Conservation (phyloP, 441 rosid genomes). For the Arabidopsis hybrid region DNA sequence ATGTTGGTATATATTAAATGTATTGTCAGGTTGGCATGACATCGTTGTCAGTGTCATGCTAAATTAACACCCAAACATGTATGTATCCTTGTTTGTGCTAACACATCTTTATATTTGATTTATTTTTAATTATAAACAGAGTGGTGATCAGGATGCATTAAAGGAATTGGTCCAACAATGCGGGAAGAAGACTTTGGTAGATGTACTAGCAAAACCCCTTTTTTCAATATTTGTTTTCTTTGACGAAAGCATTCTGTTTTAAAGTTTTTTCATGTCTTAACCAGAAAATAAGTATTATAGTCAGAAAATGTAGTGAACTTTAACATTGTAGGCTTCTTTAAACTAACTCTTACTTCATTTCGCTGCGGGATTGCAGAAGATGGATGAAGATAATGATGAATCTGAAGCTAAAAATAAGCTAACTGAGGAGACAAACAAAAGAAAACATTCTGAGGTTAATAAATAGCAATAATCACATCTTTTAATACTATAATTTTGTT, state of each 20-base stretch:
- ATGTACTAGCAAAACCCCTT: conserved; percentile 37
- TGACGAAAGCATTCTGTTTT: neutral
- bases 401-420: conserved; percentile 31
- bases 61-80: conserved; percentile 2
- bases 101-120: conserved; percentile 11
- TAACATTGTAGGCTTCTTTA: conserved; percentile 6
- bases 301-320: conserved; percentile 9
- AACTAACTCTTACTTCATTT: conserved; percentile 15
- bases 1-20: neutral
- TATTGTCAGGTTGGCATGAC: neutral
- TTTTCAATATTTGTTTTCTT: neutral
- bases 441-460: conserved; percentile 43
- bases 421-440: conserved; percentile 35
- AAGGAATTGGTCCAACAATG: conserved; percentile 54
- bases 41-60: conserved; percentile 7
- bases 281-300: neutral
- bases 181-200: conserved; percentile 44
- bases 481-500: neutral
- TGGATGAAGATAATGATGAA: conserved; percentile 40
- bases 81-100: conserved; percentile 5
- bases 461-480: neutral
- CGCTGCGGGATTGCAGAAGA: conserved; percentile 40
- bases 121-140: conserved; percentile 50
- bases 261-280: neutral
- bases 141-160: conserved; percentile 72